phyloP scores from a whole-genome alignment of 257 asterid genomes.

The Solanum bukasovii region DNA sequence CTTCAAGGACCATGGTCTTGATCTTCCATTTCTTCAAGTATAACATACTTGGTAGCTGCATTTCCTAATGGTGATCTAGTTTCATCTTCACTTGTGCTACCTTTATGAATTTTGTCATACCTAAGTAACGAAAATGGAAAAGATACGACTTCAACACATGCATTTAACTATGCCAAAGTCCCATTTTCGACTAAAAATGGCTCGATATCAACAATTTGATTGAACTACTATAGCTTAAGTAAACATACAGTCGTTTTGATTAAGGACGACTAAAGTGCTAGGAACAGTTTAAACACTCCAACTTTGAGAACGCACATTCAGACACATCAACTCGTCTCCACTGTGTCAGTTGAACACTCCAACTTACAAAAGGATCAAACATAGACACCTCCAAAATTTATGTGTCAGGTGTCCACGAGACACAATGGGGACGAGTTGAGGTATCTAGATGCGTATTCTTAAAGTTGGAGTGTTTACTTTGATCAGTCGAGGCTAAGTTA shows the following conservation, averaged over 20 bases:
- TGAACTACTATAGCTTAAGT: too few species aligned
- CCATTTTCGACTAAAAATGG: not conserved
- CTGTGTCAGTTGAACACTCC: too few species aligned
- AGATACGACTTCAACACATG: not conserved
- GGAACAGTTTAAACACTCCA: too few species aligned
- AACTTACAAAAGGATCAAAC: too few species aligned
- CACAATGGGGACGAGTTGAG: too few species aligned
- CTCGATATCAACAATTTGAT: not conserved
- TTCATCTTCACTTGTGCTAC: constrained; percentile 27
- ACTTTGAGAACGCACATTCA: too few species aligned
- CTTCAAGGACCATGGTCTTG: constrained; percentile 39
- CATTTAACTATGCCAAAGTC: not conserved
- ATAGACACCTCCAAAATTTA: too few species aligned
- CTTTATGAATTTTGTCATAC: constrained; percentile 57
- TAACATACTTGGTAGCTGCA: constrained; percentile 52
- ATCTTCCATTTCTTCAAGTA: constrained; percentile 75
- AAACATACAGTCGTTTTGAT: too few species aligned
- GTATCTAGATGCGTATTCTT: not conserved
- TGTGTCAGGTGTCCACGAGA: too few species aligned
- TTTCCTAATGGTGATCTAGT: constrained; percentile 11
- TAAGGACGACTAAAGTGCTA: too few species aligned
- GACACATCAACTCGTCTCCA: too few species aligned
- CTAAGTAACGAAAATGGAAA: constrained; percentile 15
- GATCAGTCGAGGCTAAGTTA: not conserved
- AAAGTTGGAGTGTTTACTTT: not conserved